Conservation (phyloP, 2,329 filamentous ascomycete genomes). For the Nemania diffusa region DNA sequence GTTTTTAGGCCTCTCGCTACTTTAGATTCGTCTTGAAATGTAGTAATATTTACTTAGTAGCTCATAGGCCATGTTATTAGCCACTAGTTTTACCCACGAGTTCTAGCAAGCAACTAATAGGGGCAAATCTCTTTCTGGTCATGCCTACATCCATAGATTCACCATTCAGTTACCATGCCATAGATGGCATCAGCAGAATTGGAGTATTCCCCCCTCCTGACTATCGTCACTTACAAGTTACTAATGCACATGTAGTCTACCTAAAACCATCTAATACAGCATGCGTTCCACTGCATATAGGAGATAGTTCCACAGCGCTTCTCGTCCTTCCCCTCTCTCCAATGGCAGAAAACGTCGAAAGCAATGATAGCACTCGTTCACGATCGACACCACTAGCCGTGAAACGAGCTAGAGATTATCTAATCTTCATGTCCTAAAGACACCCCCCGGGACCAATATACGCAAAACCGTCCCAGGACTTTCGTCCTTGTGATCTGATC, state of each 20-base stretch:
- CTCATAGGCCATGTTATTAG: background rate
- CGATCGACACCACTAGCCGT: constrained; percentile 16
- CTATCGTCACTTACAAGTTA: background rate
- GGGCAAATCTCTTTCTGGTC: background rate
- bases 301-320: background rate
- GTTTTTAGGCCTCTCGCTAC: background rate
- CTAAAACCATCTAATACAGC: background rate
- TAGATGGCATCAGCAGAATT: background rate
- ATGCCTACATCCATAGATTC: background rate
- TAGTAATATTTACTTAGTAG: background rate
- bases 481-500: background rate
- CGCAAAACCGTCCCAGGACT: too few relatives aligned
- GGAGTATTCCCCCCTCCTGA: background rate
- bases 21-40: background rate
- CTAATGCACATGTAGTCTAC: background rate
- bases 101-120: background rate
- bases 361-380: background rate
- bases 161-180: background rate
- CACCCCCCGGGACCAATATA: too few relatives aligned
- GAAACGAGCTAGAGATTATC: constrained; percentile 14
- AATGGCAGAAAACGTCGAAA: background rate
- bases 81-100: background rate
- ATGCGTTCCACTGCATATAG: background rate
- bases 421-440: background rate
- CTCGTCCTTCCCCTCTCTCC: background rate